Percentiles rank a stretch among this genome's conserved stretches.
These are phyloP conservation scores for Suillus variegatus DNA, from an alignment of 768 basidiomycete species.

Conservation along the genomic window DNA sequence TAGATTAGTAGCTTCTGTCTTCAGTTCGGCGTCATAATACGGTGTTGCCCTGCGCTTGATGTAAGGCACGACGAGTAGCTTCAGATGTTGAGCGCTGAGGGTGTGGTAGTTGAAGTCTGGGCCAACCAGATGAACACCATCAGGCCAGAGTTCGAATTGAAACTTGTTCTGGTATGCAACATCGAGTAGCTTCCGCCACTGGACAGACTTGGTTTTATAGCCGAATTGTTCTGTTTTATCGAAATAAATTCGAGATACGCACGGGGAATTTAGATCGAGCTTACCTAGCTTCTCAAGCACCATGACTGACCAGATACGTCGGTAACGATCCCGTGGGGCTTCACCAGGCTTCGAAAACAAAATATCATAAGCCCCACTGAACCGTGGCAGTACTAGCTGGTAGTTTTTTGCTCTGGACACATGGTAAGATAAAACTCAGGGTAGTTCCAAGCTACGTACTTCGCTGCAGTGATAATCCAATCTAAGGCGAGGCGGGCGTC, in stretches of 20 bases:
- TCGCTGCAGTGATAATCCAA: neutral
- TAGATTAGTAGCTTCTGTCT: neutral
- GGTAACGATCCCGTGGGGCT: neutral
- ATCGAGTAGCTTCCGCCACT: neutral
- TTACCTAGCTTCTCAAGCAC: neutral
- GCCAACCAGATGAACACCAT: neutral
- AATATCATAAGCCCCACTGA: no score
- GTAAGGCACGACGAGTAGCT: neutral
- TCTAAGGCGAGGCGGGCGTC: neutral
- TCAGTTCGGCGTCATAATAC: neutral
- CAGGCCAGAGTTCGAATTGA: neutral
- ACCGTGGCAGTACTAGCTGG: no score
- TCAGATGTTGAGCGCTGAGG: neutral
- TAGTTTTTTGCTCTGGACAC: no score
- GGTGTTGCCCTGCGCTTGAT: neutral
- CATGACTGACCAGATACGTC: neutral
- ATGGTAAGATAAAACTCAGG: no score
- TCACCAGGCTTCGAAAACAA: no score
- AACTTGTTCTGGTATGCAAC: neutral
- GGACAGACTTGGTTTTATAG: neutral
- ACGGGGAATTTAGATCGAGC: neutral
- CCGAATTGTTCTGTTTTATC: neutral
- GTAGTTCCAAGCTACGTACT: no score
- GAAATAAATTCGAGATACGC: neutral
- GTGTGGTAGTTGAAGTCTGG: neutral